Conservation (phyloP, 148 eudicot species). For the Fagopyrum tataricum region DNA sequence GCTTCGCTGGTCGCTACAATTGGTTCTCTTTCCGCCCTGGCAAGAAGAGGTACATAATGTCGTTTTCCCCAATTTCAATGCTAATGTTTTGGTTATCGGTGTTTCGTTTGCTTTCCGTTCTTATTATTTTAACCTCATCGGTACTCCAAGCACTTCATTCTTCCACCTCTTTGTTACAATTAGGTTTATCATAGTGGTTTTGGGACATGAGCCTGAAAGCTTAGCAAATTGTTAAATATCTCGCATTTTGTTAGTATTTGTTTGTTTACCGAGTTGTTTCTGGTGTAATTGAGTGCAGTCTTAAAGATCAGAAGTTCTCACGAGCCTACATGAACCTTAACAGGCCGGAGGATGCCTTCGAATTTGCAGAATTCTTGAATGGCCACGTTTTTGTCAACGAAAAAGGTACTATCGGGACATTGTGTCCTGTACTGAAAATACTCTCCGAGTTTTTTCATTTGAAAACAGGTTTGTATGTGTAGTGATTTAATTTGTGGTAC, state of each 20-base stretch:
- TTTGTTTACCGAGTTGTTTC: neutral
- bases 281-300: constrained; percentile 17
- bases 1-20: constrained; percentile 34
- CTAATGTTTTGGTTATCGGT: neutral
- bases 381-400: constrained; percentile 51
- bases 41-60: constrained; percentile 25
- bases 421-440: neutral
- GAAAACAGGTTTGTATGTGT: neutral
- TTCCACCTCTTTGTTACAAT: neutral
- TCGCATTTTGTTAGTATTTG: neutral
- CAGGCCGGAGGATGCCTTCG: constrained; percentile 37
- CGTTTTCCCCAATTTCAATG: neutral
- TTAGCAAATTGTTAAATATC: neutral
- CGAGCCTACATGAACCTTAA: constrained; percentile 39
- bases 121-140: neutral
- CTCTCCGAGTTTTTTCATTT: neutral
- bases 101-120: neutral
- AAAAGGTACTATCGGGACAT: constrained; percentile 26
- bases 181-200: neutral
- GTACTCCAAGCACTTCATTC: neutral
- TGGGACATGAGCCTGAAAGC: neutral
- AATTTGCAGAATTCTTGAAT: constrained; percentile 38
- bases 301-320: constrained; percentile 29
- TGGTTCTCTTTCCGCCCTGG: constrained; percentile 41
- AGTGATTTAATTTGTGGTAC: neutral